Percentiles rank a stretch among this genome's conserved stretches.
phyloP scores from a whole-genome alignment of 192 early-diverging fungal species.

The Borealophlyctis nickersoniae region DNA sequence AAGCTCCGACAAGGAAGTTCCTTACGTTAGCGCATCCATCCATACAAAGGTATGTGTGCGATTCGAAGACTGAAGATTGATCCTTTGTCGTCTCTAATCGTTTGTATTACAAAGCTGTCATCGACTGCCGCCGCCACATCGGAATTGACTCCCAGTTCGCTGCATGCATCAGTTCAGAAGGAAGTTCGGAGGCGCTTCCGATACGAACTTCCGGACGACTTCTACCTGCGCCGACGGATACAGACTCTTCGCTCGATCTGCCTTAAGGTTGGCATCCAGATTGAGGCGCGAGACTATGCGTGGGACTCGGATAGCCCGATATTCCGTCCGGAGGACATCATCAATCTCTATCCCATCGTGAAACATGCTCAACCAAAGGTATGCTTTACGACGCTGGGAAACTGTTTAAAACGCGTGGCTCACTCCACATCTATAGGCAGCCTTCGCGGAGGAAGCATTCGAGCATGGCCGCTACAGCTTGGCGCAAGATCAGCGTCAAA shows the following conservation, averaged over 20 bases:
- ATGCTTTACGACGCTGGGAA: conserved; percentile 11
- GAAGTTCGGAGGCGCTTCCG: conserved; percentile 76
- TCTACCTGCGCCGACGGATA: conserved; percentile 30
- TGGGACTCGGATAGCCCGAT: conserved; percentile 10
- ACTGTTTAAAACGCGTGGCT: background rate
- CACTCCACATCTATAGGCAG: conserved; percentile 14
- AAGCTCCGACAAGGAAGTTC: conserved; percentile 32
- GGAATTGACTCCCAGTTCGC: conserved; percentile 57
- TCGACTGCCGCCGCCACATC: conserved; percentile 40
- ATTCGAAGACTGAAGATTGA: background rate
- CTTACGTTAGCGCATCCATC: background rate
- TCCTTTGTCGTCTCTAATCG: background rate
- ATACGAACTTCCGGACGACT: conserved; percentile 57
- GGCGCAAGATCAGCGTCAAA: conserved; percentile 72
- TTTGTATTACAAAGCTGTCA: background rate
- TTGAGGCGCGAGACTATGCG: conserved; percentile 72
- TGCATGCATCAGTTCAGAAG: conserved; percentile 56
- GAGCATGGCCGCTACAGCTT: conserved; percentile 80
- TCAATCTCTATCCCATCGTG: conserved; percentile 69
- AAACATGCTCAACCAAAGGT: conserved; percentile 64
- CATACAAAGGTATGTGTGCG: background rate
- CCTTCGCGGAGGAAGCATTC: conserved; percentile 85
- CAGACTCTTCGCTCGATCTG: conserved; percentile 80
- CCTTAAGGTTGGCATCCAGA: conserved; percentile 80
- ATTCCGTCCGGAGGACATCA: conserved; percentile 23